Conservation (phyloP, 2,329 filamentous ascomycete species). For the Alternaria sp. region DNA sequence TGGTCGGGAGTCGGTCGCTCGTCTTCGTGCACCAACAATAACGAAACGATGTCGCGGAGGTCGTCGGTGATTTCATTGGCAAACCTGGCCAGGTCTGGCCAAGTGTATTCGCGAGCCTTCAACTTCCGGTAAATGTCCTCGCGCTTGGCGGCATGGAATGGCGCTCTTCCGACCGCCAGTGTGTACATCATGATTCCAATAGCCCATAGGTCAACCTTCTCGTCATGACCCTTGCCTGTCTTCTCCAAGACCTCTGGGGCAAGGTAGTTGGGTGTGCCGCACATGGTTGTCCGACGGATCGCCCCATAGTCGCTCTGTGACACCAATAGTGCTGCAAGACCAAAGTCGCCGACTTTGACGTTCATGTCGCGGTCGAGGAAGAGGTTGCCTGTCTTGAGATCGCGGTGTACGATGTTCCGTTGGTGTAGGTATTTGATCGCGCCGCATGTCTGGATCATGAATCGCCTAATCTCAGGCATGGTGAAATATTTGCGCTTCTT, state of each 20-base stretch:
- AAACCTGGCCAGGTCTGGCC: constrained; percentile 73
- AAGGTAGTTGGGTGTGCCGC: constrained; percentile 98
- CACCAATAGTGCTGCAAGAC: constrained; percentile 87
- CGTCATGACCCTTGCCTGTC: constrained; percentile 92
- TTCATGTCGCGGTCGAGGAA: constrained; percentile 97
- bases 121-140: constrained; percentile 81
- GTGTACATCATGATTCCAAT: constrained; percentile 98
- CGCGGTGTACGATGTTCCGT: constrained; percentile 94
- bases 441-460: constrained; percentile 92
- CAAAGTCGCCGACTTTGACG: constrained; percentile 97
- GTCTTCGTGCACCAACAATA: constrained; percentile 78
- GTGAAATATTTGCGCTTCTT: constrained; percentile 90
- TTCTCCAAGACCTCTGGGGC: constrained; percentile 96
- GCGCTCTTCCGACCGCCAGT: constrained; percentile 94
- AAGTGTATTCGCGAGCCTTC: constrained; percentile 79
- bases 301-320: constrained; percentile 90
- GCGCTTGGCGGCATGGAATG: constrained; percentile 91
- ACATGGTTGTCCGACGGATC: constrained; percentile 85
- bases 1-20: constrained; percentile 77
- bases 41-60: constrained; percentile 79
- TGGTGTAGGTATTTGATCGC: constrained; percentile 98
- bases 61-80: constrained; percentile 77
- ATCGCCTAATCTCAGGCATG: constrained; percentile 92
- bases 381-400: constrained; percentile 97
- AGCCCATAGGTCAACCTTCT: constrained; percentile 99